phyloP scores from a whole-genome alignment of 495 filamentous ascomycete genomes.

The Chaetomium tenue region DNA sequence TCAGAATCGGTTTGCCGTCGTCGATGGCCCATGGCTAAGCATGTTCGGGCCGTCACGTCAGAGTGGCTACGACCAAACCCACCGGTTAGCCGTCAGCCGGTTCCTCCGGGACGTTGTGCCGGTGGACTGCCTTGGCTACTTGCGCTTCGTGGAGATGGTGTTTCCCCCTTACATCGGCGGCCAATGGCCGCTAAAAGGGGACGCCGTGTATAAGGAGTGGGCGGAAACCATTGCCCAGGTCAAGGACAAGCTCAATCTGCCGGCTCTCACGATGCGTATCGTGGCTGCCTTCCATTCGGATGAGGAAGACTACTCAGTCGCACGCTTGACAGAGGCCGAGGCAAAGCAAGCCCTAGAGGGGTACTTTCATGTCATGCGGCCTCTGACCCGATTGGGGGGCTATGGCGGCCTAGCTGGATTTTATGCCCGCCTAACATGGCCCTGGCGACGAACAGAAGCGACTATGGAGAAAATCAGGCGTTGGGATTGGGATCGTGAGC shows the following conservation, averaged over 20 bases:
- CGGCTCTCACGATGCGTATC: not conserved
- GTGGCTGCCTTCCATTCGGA: not conserved
- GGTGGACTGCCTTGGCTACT: not conserved
- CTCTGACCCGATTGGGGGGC: not conserved
- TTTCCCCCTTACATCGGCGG: slow-evolving; percentile 1
- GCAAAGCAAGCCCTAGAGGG: not conserved
- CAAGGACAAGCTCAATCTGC: slow-evolving; percentile 10
- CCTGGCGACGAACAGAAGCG: not conserved
- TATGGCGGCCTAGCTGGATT: not conserved
- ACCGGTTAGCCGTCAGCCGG: not conserved
- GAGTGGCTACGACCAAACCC: not conserved
- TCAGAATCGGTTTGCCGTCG: slow-evolving; percentile 10
- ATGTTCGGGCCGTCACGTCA: not conserved
- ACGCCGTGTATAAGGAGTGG: slow-evolving; percentile 10
- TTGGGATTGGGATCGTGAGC: not conserved
- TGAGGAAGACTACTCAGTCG: not conserved
- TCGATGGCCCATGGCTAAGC: not conserved
- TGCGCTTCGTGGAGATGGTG: slow-evolving; percentile 17
- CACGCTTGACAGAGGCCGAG: not conserved
- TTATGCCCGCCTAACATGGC: not conserved
- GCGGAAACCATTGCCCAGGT: slow-evolving; percentile 1
- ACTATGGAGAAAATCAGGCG: not conserved
- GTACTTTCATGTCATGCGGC: not conserved
- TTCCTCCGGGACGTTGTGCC: slow-evolving; percentile 13
- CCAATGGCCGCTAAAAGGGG: not conserved